A percentile compares a stretch with the other conserved stretches of the same genome.
Conservation (phyloP, 768 basidiomycete species). For the Auriscalpium microsporum region DNA sequence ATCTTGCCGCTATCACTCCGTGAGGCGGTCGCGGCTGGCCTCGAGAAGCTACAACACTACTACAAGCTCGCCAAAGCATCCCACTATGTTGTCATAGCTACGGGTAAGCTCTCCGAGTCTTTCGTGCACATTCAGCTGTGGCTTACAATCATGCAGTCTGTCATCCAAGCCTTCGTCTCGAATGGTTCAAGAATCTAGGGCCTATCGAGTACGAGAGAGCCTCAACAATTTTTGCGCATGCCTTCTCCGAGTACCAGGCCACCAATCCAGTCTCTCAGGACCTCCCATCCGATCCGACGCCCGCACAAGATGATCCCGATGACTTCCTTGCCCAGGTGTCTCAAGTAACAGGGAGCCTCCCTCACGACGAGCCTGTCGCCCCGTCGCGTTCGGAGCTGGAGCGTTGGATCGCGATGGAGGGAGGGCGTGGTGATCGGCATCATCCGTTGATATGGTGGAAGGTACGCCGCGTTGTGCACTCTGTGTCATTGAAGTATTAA, state of each 20-base stretch:
- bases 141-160: slow-evolving; percentile 12
- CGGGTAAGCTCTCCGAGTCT: slow-evolving; percentile 15
- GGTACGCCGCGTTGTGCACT: background rate
- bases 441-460: slow-evolving; percentile 1
- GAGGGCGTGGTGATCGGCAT: background rate
- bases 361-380: background rate
- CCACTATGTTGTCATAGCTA: slow-evolving; percentile 23
- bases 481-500: too few species aligned
- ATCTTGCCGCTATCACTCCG: slow-evolving; percentile 8
- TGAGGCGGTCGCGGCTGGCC: slow-evolving; percentile 16
- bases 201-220: background rate
- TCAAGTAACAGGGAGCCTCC: background rate
- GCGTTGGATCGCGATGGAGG: background rate
- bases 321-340: background rate
- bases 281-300: background rate
- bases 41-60: slow-evolving; percentile 24
- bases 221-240: slow-evolving; percentile 5
- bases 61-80: slow-evolving; percentile 14
- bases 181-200: slow-evolving; percentile 17
- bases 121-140: too few species aligned
- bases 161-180: slow-evolving; percentile 19
- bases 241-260: slow-evolving; percentile 3
- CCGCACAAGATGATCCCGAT: slow-evolving; percentile 2
- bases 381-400: background rate
- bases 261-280: background rate